Percentiles rank a stretch among this genome's conserved stretches.
Conservation (phyloP, 2,329 filamentous ascomycete species). For the Neonectria magnoliae region DNA sequence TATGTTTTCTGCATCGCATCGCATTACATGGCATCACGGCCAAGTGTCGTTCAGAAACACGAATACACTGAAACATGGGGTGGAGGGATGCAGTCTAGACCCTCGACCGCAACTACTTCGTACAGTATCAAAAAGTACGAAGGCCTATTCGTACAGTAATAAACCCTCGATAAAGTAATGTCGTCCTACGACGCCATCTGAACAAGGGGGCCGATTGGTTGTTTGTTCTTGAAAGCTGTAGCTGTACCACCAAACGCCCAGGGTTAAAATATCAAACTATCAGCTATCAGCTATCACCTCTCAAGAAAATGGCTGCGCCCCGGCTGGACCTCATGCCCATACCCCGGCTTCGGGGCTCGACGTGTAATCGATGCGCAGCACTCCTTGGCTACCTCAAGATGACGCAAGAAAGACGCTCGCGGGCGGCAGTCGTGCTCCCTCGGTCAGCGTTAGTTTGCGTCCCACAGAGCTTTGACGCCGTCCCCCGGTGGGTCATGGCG, state of each 20-base stretch:
- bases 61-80: background rate
- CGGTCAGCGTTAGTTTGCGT: conserved; percentile 1
- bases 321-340: conserved; percentile 9
- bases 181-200: background rate
- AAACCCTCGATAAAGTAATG: background rate
- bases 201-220: background rate
- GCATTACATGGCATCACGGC: background rate
- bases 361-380: background rate
- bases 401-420: background rate
- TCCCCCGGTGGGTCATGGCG: background rate
- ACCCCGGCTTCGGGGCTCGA: background rate
- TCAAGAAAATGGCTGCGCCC: background rate
- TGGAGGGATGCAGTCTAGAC: background rate
- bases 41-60: background rate
- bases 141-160: no score
- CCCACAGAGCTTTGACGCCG: background rate
- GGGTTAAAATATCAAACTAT: conserved; percentile 3
- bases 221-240: conserved; percentile 2
- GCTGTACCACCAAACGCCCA: background rate
- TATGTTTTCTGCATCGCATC: background rate
- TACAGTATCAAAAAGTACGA: background rate
- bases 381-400: background rate
- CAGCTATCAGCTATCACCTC: conserved; percentile 8
- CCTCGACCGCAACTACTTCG: background rate
- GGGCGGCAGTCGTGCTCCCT: background rate